Conservation (phyloP, 371 early-diverging fungal genomes). For the Mortierella sp. region DNA sequence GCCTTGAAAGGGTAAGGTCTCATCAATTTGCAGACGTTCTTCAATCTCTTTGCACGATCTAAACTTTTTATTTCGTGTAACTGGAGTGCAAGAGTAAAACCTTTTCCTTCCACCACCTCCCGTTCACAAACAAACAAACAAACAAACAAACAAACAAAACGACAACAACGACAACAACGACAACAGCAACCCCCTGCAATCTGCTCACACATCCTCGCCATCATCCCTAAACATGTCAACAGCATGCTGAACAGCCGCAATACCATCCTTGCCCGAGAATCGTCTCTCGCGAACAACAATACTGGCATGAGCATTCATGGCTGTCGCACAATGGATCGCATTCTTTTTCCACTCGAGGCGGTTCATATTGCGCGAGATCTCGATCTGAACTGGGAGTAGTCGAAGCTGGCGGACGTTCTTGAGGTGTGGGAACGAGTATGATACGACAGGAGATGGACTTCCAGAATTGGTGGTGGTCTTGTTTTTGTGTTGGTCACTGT, state of each 20-base stretch:
- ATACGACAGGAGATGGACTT: not conserved
- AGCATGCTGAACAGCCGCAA: conserved; percentile 39
- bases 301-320: conserved; percentile 48
- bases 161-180: too few relatives aligned
- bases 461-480: not conserved
- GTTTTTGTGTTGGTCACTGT: not conserved
- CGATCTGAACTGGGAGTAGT: conserved; percentile 34
- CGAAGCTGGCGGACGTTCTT: conserved; percentile 25
- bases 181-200: not conserved
- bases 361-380: conserved; percentile 45
- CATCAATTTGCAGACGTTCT: not conserved
- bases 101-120: not conserved
- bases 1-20: not conserved
- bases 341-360: conserved; percentile 38
- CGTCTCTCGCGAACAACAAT: conserved; percentile 46
- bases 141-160: not conserved
- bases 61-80: not conserved
- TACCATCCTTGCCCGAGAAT: conserved; percentile 31
- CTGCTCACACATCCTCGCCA: conserved; percentile 30
- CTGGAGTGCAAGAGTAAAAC: not conserved
- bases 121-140: not conserved
- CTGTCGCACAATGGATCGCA: conserved; percentile 36
- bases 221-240: conserved; percentile 38
- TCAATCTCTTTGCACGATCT: not conserved
- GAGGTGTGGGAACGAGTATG: conserved; percentile 36